Evolutionary conservation across 305 asterid genomes (phyloP).

Genomic region (Fraxinus dipetala): DNA sequence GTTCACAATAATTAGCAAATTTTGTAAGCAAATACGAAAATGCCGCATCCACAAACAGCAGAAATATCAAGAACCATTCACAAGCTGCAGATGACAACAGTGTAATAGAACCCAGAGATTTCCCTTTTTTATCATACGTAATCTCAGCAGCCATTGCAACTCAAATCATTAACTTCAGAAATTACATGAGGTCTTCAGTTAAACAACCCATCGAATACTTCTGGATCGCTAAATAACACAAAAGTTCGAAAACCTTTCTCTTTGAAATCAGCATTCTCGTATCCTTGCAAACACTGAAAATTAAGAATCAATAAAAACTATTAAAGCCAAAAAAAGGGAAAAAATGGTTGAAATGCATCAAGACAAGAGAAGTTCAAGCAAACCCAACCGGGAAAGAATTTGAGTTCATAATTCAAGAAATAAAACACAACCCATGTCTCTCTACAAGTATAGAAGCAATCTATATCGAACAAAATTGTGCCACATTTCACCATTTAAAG

Average conservation of each 20-base stretch:
- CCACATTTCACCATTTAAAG: neutral
- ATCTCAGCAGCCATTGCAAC: constrained; percentile 48
- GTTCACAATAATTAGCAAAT: constrained; percentile 59
- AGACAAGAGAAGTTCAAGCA: neutral
- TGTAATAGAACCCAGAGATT: constrained; percentile 40
- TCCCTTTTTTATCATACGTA: constrained; percentile 39
- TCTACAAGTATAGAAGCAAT: neutral
- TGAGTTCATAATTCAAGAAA: neutral
- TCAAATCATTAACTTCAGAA: constrained; percentile 9
- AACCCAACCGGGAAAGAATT: neutral
- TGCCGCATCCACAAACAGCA: constrained; percentile 64
- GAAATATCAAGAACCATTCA: constrained; percentile 77
- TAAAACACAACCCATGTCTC: neutral
- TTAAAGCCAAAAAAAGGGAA: neutral
- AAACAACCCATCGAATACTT: constrained; percentile 19
- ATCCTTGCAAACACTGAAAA: neutral
- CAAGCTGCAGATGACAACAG: constrained; percentile 74
- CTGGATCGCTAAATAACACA: neutral
- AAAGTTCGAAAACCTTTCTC: neutral
- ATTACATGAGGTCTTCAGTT: constrained; percentile 27
- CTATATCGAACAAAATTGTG: neutral
- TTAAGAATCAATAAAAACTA: neutral
- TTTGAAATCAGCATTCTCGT: neutral
- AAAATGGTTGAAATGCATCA: neutral
- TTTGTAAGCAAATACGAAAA: constrained; percentile 48